A percentile compares a stretch with the other conserved stretches of the same genome.
phyloP scores from a whole-genome alignment of 2,329 filamentous ascomycete species.

The Periglandula ipomoeae region DNA sequence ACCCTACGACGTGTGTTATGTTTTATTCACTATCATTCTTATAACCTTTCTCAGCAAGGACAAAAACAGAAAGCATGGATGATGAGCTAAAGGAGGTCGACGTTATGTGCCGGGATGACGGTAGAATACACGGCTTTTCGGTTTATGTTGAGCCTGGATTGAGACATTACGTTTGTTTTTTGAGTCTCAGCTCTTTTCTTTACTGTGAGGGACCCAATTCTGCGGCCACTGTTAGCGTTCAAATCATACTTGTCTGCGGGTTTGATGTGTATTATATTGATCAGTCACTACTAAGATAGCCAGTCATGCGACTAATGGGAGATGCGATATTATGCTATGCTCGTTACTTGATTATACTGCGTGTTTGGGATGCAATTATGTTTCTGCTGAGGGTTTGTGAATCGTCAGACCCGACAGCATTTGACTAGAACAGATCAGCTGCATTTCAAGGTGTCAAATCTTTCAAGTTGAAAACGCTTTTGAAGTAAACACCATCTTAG shows the following conservation, averaged over 20 bases:
- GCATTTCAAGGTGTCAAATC: too few species aligned
- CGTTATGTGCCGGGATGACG: background rate
- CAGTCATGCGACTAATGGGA: background rate
- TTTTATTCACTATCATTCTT: background rate
- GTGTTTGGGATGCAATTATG: background rate
- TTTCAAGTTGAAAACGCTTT: too few species aligned
- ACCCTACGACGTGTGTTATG: constrained; percentile 6
- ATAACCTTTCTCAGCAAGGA: background rate
- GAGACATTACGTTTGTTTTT: background rate
- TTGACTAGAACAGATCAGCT: too few species aligned
- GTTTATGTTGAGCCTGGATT: background rate
- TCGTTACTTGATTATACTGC: background rate
- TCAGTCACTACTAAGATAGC: constrained; percentile 1
- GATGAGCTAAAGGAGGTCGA: background rate
- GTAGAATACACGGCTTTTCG: background rate
- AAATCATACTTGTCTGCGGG: constrained; percentile 1
- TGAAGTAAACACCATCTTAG: too few species aligned
- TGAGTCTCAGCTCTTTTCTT: background rate
- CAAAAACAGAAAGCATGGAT: background rate
- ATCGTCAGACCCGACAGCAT: too few species aligned
- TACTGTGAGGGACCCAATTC: background rate
- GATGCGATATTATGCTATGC: background rate
- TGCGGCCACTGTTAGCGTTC: constrained; percentile 1
- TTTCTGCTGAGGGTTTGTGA: background rate
- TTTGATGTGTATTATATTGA: constrained; percentile 2